Evolutionary conservation across 306 rosid genomes (phyloP), one percentile per base, ranked within the genome.

Genomic region (Ochetophila trinervis): DNA sequence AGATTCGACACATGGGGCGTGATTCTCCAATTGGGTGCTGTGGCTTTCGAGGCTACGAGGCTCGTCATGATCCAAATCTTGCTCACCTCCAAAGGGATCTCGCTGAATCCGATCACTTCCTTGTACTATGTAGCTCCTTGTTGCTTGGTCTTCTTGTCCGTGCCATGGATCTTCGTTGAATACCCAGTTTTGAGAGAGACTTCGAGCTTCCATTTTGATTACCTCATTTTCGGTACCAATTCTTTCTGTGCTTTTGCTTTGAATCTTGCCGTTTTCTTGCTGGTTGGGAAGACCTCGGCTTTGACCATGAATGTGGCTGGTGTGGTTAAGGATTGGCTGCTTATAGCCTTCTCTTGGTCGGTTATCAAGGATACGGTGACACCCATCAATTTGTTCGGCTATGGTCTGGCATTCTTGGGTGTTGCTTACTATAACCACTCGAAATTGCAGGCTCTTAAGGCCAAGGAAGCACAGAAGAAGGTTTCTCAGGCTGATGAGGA

Each of bases 291-390:
- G 66, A 91, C 97, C 1, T 88, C 96, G 2, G 97, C 97, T 10
- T 36, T 91, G 79, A 91, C 97, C 0, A 91, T 91, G 97, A 91
- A 91, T 65, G 97, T 88, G 24, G 97, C 97, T 8, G 97, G 97
- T 2, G 96, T 91, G 2, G 96, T 91, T 0, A 91, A 91, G 70
- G 97, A 91, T 44, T 91, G 97, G 97, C 66, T 91, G 11, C 40
- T 91, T 68, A 91, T 91, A 16, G 97, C 93, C 0, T 91, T 88
- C 63, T 91, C 97, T 0, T 91, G 97, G 97, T 86, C 95, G 1
- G 96, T 91, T 5, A 91, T 91, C 22, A 86, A 84, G 87, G 97
- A 91, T 34, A 91, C 93, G 0, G 96, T 91, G 42, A 91, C 97
- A 0, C 91, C 91, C 2, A 69, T 91, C 40, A 91, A 91, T 79